Evolutionary conservation across 2,329 filamentous ascomycete species (phyloP).

Genomic region (Calonectria multiphialidica): DNA sequence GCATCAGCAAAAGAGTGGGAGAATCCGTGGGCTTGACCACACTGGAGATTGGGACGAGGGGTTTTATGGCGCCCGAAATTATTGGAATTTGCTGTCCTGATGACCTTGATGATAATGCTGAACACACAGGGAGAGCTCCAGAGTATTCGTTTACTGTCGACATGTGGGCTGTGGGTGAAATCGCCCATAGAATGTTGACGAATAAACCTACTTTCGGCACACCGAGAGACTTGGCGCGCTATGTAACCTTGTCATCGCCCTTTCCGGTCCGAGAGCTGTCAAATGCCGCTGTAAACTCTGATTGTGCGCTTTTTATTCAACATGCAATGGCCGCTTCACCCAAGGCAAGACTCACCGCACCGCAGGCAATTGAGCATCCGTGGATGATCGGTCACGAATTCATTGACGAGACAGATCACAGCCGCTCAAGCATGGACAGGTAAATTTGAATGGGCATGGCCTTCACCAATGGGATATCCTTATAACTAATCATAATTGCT

Average conservation of each 20-base stretch:
- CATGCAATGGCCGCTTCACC: neutral
- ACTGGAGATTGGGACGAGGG: neutral
- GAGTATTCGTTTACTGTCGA: neutral
- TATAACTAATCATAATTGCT: neutral
- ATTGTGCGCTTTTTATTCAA: neutral
- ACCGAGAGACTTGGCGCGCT: neutral
- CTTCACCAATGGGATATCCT: neutral
- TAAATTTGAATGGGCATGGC: neutral
- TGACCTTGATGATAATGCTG: neutral
- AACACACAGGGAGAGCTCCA: neutral
- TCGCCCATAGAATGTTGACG: conserved; percentile 31
- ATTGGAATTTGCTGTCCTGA: neutral
- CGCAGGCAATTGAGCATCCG: neutral
- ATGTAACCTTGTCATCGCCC: neutral
- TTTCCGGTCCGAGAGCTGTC: neutral
- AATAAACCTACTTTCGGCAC: neutral
- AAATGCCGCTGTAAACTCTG: neutral
- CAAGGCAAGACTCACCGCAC: neutral
- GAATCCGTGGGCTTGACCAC: neutral
- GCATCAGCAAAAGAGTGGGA: neutral
- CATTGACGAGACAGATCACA: neutral
- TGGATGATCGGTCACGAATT: neutral
- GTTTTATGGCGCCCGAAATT: neutral
- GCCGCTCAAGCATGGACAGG: neutral
- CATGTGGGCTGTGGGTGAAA: conserved; percentile 52